phyloP scores from a whole-genome alignment of 148 eudicot genomes.

The Cornus controversa region DNA sequence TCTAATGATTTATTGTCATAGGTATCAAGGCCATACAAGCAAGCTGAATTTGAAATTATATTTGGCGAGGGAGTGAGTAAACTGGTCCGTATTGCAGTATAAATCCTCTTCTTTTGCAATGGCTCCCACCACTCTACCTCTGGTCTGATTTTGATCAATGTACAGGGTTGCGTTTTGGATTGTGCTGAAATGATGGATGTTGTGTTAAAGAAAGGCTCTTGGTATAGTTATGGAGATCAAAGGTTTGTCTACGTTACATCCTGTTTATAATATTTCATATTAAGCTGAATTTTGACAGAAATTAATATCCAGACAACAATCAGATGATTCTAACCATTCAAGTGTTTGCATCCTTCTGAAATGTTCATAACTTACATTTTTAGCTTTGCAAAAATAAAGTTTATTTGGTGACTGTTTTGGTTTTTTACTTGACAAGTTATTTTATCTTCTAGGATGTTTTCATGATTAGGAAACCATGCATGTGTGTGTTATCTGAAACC shows the following conservation, averaged over 20 bases:
- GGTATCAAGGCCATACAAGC: constrained; percentile 98
- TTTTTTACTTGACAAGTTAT: background rate
- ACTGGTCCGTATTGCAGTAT: constrained; percentile 54
- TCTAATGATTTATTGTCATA: constrained; percentile 23
- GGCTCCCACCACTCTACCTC: background rate
- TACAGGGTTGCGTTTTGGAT: constrained; percentile 92
- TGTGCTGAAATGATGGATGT: constrained; percentile 90
- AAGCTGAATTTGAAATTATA: constrained; percentile 94
- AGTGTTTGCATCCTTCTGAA: background rate
- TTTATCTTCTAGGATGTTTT: background rate
- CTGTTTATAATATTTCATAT: background rate
- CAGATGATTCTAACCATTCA: background rate
- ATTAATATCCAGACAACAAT: background rate
- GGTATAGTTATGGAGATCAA: constrained; percentile 90
- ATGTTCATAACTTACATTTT: constrained; percentile 1
- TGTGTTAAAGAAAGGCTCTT: constrained; percentile 82
- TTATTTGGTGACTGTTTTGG: background rate
- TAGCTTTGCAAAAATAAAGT: background rate
- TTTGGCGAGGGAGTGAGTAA: constrained; percentile 97
- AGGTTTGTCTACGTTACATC: constrained; percentile 40
- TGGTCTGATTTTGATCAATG: constrained; percentile 16
- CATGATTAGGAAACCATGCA: background rate
- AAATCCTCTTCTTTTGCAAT: constrained; percentile 3
- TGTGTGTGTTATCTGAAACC: background rate
- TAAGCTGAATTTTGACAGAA: too few relatives aligned